phyloP scores from a whole-genome alignment of 2,329 filamentous ascomycete genomes.

The Piedraia hortae region DNA sequence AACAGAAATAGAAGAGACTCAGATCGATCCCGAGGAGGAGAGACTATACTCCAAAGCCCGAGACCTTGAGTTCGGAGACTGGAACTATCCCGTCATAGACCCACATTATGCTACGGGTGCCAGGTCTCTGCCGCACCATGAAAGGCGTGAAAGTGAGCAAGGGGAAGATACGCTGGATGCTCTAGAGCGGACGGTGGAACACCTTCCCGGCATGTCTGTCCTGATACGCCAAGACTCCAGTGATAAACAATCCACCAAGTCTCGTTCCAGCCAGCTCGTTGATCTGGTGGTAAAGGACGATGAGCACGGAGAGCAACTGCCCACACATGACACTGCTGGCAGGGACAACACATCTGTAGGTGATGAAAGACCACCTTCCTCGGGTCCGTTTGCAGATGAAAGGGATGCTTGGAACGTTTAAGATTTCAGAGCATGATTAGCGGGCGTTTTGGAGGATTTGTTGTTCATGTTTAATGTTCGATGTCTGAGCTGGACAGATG shows the following conservation, averaged over 20 bases:
- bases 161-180: conserved; percentile 1
- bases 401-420: too few relatives aligned
- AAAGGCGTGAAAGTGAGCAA: conserved; percentile 13
- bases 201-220: conserved; percentile 10
- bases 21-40: conserved; percentile 44
- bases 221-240: conserved; percentile 22
- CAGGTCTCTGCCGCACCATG: conserved; percentile 24
- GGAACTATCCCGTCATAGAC: conserved; percentile 93
- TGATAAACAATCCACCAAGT: conserved; percentile 16
- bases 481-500: too few relatives aligned
- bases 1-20: conserved; percentile 21
- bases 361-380: too few relatives aligned
- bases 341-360: too few relatives aligned
- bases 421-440: too few relatives aligned
- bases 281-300: conserved; percentile 39
- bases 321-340: too few relatives aligned
- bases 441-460: too few relatives aligned
- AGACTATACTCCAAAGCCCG: conserved; percentile 41
- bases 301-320: conserved; percentile 33
- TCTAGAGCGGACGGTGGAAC: conserved; percentile 1
- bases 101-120: conserved; percentile 41
- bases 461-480: too few relatives aligned
- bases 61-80: conserved; percentile 57
- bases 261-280: conserved; percentile 33
- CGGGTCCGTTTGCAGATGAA: too few relatives aligned